phyloP scores from a whole-genome alignment of 2,329 filamentous ascomycete genomes.

The Teratosphaeriaceae sp. region DNA sequence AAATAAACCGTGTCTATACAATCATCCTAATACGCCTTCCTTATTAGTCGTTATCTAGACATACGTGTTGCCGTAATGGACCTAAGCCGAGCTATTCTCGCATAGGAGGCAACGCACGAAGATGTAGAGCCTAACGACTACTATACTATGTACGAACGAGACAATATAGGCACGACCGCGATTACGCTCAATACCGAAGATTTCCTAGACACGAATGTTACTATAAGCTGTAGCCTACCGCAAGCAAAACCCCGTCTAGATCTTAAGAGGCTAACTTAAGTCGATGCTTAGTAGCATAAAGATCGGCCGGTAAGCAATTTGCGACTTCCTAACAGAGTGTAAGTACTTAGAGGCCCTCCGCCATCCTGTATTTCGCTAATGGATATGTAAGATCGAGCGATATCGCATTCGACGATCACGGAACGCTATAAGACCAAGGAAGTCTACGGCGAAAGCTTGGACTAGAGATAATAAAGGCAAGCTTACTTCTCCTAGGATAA shows the following conservation, averaged over 20 bases:
- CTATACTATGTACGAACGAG: background rate
- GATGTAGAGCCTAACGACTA: background rate
- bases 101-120: background rate
- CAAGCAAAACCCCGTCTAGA: background rate
- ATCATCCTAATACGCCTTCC: background rate
- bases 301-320: background rate
- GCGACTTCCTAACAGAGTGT: background rate
- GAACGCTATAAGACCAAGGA: background rate
- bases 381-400: background rate
- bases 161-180: background rate
- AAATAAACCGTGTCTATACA: background rate
- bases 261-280: background rate
- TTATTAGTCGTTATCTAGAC: background rate
- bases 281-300: background rate
- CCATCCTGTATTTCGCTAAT: background rate
- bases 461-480: background rate
- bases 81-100: background rate
- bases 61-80: background rate
- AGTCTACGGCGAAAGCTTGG: background rate
- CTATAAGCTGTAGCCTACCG: background rate
- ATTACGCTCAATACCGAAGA: background rate
- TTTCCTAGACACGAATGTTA: background rate
- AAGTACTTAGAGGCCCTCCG: background rate
- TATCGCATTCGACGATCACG: background rate
- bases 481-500: background rate